Evolutionary conservation across 2,329 filamentous ascomycete species (phyloP).

Genomic region (Setomelanomma holmii): DNA sequence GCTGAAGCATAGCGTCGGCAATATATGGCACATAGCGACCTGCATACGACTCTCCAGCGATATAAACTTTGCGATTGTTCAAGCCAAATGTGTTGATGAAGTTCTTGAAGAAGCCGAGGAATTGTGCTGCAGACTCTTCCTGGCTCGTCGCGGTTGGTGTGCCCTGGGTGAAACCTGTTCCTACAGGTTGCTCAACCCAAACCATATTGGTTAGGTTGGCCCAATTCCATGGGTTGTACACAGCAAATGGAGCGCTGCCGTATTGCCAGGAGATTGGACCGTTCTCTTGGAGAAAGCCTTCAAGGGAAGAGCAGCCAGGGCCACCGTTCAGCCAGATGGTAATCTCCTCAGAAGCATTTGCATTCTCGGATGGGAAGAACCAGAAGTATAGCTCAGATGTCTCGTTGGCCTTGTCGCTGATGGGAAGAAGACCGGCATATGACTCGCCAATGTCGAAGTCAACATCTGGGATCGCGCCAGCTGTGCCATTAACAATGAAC

Average conservation of each 20-base stretch:
- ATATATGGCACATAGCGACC: constrained; percentile 73
- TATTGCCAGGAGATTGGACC: constrained; percentile 57
- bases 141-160: constrained; percentile 69
- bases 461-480: constrained; percentile 56
- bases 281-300: constrained; percentile 59
- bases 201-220: constrained; percentile 76
- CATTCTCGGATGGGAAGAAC: constrained; percentile 62
- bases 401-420: constrained; percentile 55
- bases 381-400: constrained; percentile 61
- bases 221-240: constrained; percentile 55
- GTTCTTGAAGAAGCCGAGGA: constrained; percentile 80
- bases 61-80: constrained; percentile 72
- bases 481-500: constrained; percentile 47
- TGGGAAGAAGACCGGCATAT: constrained; percentile 60
- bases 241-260: constrained; percentile 45
- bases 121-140: constrained; percentile 72
- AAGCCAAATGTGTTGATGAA: constrained; percentile 74
- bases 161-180: constrained; percentile 74
- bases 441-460: constrained; percentile 55
- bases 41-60: constrained; percentile 76
- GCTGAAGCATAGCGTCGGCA: constrained; percentile 73
- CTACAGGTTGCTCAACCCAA: constrained; percentile 74
- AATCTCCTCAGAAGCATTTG: constrained; percentile 57
- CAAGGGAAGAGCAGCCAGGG: constrained; percentile 56
- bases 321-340: constrained; percentile 54